phyloP scores from a whole-genome alignment of 2,329 filamentous ascomycete species.

The Alternaria longipes region DNA sequence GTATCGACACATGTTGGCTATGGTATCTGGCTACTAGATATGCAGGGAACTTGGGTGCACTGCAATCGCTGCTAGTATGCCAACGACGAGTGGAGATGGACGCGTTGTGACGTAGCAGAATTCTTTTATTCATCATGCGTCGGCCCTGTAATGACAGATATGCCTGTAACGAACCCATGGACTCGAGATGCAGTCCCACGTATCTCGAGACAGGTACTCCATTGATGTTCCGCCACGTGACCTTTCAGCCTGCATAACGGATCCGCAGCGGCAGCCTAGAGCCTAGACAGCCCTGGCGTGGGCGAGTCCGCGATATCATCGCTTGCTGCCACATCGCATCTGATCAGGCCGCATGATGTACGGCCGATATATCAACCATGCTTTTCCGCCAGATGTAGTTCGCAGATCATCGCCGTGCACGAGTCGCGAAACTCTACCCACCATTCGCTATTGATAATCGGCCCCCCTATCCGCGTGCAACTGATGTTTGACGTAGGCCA shows the following conservation, averaged over 20 bases:
- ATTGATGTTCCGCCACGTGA: slow-evolving; percentile 12
- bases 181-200: background rate
- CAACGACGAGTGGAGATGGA: background rate
- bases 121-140: no score
- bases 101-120: background rate
- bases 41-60: background rate
- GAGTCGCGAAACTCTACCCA: slow-evolving; percentile 16
- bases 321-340: slow-evolving; percentile 25
- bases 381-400: slow-evolving; percentile 27
- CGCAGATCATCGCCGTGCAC: slow-evolving; percentile 9
- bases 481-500: slow-evolving; percentile 35
- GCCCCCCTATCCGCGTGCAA: slow-evolving; percentile 36
- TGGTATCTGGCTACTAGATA: background rate
- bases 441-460: slow-evolving; percentile 11
- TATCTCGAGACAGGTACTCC: background rate
- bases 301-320: slow-evolving; percentile 8
- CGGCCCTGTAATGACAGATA: background rate
- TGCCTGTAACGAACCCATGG: background rate
- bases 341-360: slow-evolving; percentile 34
- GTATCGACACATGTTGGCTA: background rate
- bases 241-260: slow-evolving; percentile 4
- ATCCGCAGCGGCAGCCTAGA: slow-evolving; percentile 16
- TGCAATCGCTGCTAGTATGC: background rate
- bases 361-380: slow-evolving; percentile 15
- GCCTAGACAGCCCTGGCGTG: slow-evolving; percentile 22